Evolutionary conservation across 2,329 filamentous ascomycete species (phyloP).

Genomic region (Coniochaeta hoffmannii): DNA sequence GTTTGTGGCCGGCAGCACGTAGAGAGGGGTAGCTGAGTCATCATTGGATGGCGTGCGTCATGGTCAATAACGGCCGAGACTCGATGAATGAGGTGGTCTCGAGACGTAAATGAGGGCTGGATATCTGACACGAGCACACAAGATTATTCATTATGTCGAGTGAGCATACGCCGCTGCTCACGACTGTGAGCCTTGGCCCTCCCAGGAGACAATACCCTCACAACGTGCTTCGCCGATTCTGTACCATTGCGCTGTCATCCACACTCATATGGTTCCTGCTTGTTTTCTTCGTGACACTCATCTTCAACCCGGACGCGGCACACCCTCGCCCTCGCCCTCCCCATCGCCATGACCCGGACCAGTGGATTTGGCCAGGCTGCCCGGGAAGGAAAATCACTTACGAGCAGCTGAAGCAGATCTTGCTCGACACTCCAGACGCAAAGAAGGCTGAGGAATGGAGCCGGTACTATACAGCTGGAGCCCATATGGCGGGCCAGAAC

Average conservation of each 20-base stretch:
- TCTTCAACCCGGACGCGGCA: background rate
- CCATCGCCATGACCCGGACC: background rate
- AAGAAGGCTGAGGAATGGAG: conserved; percentile 63
- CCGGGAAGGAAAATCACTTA: conserved; percentile 12
- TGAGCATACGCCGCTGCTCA: conserved; percentile 3
- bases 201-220: background rate
- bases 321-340: background rate
- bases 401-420: conserved; percentile 46
- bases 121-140: background rate
- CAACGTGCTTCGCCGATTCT: background rate
- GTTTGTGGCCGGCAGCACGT: too few relatives aligned
- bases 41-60: too few relatives aligned
- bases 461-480: conserved; percentile 67
- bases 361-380: background rate
- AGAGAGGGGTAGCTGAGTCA: too few relatives aligned
- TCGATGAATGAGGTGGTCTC: background rate
- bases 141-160: background rate
- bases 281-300: background rate
- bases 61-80: background rate
- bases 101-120: too few relatives aligned
- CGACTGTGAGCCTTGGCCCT: background rate
- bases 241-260: background rate
- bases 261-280: conserved; percentile 2
- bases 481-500: conserved; percentile 72
- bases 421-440: conserved; percentile 51